Evolutionary conservation across 768 basidiomycete species (phyloP), one percentile per base, ranked within the genome.

Genomic region (Suillus bovinus): DNA sequence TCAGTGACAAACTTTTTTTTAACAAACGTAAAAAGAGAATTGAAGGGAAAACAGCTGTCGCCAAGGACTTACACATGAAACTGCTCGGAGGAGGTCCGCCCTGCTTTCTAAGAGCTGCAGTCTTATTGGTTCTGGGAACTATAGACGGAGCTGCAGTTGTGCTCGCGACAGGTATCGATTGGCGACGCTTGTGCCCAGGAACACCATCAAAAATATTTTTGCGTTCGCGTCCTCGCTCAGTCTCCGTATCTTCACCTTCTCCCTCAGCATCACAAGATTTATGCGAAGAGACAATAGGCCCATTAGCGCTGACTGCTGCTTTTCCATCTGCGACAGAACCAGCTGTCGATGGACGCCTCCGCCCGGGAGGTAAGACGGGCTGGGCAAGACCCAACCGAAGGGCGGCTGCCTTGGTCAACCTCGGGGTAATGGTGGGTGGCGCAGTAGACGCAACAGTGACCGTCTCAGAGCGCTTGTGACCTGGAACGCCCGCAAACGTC

Each of bases 141-240:
- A 83, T 76, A 1, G 71, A 70, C 10, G 83, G 83, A 11, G 78
- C 66, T 56, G 61, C 61, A 61, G 70, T 71, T 11, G 77, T 79
- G 64, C 82, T 84, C 20, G 87, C 82, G 10, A 94, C 93, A 7
- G 84, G 73, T 64, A 94, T 87, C 16, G 84, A 84, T 70, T 91
- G 90, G 31, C 88, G 78, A 60, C 92, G 81, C 75, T 94, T 94
- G 69, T 94, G 92, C 0, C 92, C 92, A 6, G 93, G 92, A 4
- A 94, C 87, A 38, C 91, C 91, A 0, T 89, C 88, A 67, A 93
- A 94, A 0, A 81, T 84, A 36, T 73, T 72, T 72, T 81, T 82
- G 44, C 70, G 74, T 63, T 69, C 68, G 14, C 16, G 44, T 0
- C 29, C 49, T 22, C 36, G 22, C 61, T 74, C 73, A 4, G 63